These are phyloP conservation scores for Davidsoniella virescens DNA, from an alignment of 2,329 filamentous ascomycete species.

Conservation along the genomic window DNA sequence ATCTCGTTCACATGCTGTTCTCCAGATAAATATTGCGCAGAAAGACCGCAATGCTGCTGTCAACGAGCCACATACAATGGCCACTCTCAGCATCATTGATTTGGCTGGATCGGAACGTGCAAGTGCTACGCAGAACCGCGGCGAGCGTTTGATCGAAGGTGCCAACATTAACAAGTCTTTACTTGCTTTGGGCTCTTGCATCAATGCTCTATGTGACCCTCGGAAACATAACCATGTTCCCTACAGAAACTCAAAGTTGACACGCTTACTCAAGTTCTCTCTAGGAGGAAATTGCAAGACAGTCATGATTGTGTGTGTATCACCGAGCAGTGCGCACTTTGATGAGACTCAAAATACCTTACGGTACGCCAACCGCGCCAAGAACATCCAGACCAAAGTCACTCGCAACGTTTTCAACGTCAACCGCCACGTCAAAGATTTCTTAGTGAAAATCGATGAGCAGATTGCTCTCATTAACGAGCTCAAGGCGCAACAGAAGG, in stretches of 20 bases:
- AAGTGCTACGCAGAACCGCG: conserved; percentile 90
- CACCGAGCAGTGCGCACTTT: conserved; percentile 88
- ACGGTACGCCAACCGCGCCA: conserved; percentile 90
- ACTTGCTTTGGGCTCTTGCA: conserved; percentile 85
- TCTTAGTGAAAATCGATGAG: conserved; percentile 97
- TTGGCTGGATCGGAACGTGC: conserved; percentile 89
- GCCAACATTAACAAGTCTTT: conserved; percentile 99
- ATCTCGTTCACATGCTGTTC: conserved; percentile 87
- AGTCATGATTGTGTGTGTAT: conserved; percentile 98
- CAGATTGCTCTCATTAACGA: conserved; percentile 96
- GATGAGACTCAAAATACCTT: conserved; percentile 97
- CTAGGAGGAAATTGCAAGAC: conserved; percentile 96
- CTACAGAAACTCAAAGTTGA: conserved; percentile 95
- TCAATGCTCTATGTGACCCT: conserved; percentile 91
- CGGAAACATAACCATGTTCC: conserved; percentile 87
- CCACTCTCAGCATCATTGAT: conserved; percentile 95
- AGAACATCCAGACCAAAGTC: conserved; percentile 99
- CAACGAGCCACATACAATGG: conserved; percentile 94
- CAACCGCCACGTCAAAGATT: conserved; percentile 97
- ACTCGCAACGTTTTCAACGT: conserved; percentile 99
- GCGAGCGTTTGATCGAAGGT: conserved; percentile 78
- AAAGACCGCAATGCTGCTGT: conserved; percentile 86
- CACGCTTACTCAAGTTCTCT: conserved; percentile 87
- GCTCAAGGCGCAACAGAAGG: conserved; percentile 80
- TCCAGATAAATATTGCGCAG: conserved; percentile 91